Evolutionary conservation across 441 rosid species (phyloP).

Genomic region (Croton laevigatus): DNA sequence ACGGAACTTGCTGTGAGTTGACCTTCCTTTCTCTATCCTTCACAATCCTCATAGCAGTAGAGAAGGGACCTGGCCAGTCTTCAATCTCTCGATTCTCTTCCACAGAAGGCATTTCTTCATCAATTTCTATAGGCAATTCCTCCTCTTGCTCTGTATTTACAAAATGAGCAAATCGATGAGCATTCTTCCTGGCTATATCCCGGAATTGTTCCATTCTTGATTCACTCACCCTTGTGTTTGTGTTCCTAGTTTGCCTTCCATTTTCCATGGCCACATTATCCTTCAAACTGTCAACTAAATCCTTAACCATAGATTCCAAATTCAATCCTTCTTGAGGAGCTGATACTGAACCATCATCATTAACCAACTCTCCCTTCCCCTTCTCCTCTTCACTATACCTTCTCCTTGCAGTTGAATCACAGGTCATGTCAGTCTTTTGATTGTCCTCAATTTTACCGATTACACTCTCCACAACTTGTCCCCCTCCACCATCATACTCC

Average conservation of each 20-base stretch:
- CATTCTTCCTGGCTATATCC: slow-evolving; percentile 57
- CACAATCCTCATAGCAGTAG: slow-evolving; percentile 92
- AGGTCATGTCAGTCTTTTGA: neutral
- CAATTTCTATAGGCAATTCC: slow-evolving; percentile 22
- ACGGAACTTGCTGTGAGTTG: slow-evolving; percentile 18
- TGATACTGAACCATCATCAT: slow-evolving; percentile 6
- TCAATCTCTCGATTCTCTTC: slow-evolving; percentile 45
- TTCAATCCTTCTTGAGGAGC: slow-evolving; percentile 2
- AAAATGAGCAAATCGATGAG: slow-evolving; percentile 73
- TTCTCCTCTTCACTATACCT: slow-evolving; percentile 29
- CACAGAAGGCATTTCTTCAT: slow-evolving; percentile 28
- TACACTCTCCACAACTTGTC: slow-evolving; percentile 2
- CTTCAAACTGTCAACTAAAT: neutral
- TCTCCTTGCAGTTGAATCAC: neutral
- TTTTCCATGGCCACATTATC: neutral
- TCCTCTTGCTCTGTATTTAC: slow-evolving; percentile 36
- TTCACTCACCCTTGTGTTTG: slow-evolving; percentile 12
- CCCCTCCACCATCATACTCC: slow-evolving; percentile 16
- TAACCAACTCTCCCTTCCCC: slow-evolving; percentile 32
- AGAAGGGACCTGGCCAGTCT: slow-evolving; percentile 99
- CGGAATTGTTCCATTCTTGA: slow-evolving; percentile 47
- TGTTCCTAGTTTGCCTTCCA: slow-evolving; percentile 17
- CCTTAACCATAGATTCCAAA: slow-evolving; percentile 13
- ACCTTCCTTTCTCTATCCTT: slow-evolving; percentile 53
- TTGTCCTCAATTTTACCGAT: neutral